phyloP scores from a whole-genome alignment of 78 protist genomes.

The Neovahlkampfia damariscottae region DNA sequence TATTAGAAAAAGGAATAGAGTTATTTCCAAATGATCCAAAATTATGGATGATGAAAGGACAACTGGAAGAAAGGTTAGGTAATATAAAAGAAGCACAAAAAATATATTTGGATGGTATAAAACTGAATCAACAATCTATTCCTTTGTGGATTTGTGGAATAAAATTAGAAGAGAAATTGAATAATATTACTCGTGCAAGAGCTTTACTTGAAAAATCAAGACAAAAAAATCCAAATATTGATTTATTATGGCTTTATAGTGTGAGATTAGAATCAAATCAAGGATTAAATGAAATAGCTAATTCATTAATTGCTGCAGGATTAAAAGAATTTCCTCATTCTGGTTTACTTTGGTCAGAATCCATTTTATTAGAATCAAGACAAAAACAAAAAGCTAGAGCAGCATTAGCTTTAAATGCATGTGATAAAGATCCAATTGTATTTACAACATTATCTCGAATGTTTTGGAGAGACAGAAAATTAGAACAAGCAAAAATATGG shows the following conservation, averaged over 20 bases:
- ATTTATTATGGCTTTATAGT: conserved; percentile 56
- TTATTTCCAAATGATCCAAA: conserved; percentile 48
- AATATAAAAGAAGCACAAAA: conserved; percentile 34
- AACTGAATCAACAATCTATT: conserved; percentile 22
- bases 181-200: conserved; percentile 19
- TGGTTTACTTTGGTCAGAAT: conserved; percentile 81
- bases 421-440: conserved; percentile 41
- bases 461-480: conserved; percentile 75
- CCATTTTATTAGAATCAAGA: conserved; percentile 50
- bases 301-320: conserved; percentile 22
- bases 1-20: conserved; percentile 13
- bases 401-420: conserved; percentile 58
- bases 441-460: conserved; percentile 40
- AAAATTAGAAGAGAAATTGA: conserved; percentile 24
- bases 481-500: conserved; percentile 69
- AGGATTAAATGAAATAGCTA: conserved; percentile 1
- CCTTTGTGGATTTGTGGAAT: conserved; percentile 66
- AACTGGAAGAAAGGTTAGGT: conserved; percentile 26
- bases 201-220: conserved; percentile 56
- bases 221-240: conserved; percentile 23
- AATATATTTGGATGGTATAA: conserved; percentile 8
- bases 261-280: conserved; percentile 28
- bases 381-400: conserved; percentile 37
- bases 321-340: conserved; percentile 70
- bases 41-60: conserved; percentile 80